phyloP scores from a whole-genome alignment of 192 early-diverging fungal genomes.

The Linnemannia elongata region DNA sequence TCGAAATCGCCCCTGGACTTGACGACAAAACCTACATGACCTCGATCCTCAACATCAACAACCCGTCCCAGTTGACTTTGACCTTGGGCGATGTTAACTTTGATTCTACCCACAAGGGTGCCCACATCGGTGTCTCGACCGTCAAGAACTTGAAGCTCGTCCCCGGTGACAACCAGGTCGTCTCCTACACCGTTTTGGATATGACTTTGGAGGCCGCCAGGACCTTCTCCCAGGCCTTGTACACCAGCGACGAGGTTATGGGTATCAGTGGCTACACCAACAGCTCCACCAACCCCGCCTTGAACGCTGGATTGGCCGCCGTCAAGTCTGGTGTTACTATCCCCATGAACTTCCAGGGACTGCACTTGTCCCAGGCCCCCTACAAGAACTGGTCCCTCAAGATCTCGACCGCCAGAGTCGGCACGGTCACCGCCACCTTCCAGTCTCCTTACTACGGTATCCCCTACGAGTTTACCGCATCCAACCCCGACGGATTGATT shows the following conservation, averaged over 20 bases:
- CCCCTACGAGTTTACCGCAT: slow-evolving; percentile 5
- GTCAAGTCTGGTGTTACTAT: slow-evolving; percentile 11
- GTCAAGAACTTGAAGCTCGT: slow-evolving; percentile 21
- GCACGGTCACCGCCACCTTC: slow-evolving; percentile 37
- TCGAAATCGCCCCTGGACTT: slow-evolving; percentile 5
- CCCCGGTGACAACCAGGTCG: slow-evolving; percentile 37
- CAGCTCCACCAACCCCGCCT: slow-evolving; percentile 15
- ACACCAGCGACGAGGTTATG: not conserved
- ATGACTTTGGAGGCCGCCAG: not conserved
- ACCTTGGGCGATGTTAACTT: slow-evolving; percentile 34
- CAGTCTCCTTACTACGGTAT: slow-evolving; percentile 45
- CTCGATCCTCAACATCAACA: slow-evolving; percentile 34
- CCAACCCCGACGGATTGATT: not conserved
- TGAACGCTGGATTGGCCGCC: slow-evolving; percentile 36
- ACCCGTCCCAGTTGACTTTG: slow-evolving; percentile 35
- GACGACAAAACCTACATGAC: not conserved
- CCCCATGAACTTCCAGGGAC: slow-evolving; percentile 17
- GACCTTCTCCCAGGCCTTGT: slow-evolving; percentile 4
- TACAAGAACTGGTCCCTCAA: slow-evolving; percentile 45
- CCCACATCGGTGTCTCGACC: slow-evolving; percentile 32
- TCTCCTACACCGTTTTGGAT: slow-evolving; percentile 25
- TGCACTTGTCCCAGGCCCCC: slow-evolving; percentile 34
- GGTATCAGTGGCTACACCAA: slow-evolving; percentile 11
- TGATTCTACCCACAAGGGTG: slow-evolving; percentile 3
- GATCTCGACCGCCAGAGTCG: slow-evolving; percentile 1